phyloP scores from a whole-genome alignment of 495 filamentous ascomycete genomes.

The Aspergillus leporis region DNA sequence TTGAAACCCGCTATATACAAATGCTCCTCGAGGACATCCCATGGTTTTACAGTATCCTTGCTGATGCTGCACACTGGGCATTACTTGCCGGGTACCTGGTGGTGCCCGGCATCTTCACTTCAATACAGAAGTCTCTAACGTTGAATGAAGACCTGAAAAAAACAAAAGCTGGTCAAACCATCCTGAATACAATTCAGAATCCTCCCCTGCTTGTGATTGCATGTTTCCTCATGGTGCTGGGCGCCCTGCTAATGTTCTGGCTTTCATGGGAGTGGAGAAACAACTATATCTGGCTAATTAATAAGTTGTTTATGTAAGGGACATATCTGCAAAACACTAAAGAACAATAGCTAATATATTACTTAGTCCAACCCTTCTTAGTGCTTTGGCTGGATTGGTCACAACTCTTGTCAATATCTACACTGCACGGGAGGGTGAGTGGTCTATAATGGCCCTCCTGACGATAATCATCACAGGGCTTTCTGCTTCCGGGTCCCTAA shows the following conservation, averaged over 20 bases:
- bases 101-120: constrained; percentile 37
- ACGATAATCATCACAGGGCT: constrained; percentile 25
- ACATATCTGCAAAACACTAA: no score
- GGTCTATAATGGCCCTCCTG: constrained; percentile 45
- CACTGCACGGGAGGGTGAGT: constrained; percentile 42
- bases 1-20: constrained; percentile 26
- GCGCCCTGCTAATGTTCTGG: constrained; percentile 16
- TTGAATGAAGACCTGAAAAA: constrained; percentile 11
- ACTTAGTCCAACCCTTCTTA: constrained; percentile 34
- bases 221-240: constrained; percentile 20
- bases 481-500: neutral
- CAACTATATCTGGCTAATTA: constrained; percentile 35
- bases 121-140: constrained; percentile 25
- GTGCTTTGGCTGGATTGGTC: constrained; percentile 48
- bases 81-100: constrained; percentile 39
- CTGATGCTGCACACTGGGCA: constrained; percentile 32
- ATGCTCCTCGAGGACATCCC: constrained; percentile 33
- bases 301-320: constrained; percentile 27
- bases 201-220: constrained; percentile 24
- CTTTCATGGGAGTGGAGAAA: constrained; percentile 22
- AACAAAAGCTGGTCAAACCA: constrained; percentile 12
- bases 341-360: no score
- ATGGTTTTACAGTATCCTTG: constrained; percentile 29
- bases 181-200: constrained; percentile 27
- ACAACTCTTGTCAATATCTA: constrained; percentile 52